Evolutionary conservation across 2,329 filamentous ascomycete species (phyloP).

Genomic region (Rhytidhysteron rufulum): DNA sequence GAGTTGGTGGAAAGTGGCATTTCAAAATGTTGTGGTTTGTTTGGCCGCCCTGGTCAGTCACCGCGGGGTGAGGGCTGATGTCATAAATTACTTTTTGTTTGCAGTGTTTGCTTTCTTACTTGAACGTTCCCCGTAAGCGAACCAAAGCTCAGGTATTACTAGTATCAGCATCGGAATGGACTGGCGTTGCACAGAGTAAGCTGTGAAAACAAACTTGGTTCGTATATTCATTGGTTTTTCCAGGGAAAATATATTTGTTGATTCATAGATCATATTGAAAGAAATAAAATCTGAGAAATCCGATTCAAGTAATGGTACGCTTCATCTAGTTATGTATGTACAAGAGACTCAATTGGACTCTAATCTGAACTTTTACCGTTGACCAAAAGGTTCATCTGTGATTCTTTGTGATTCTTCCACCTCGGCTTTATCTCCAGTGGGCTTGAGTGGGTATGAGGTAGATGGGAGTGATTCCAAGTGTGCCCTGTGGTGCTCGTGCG

Average conservation of each 20-base stretch:
- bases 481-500: slow-evolving; percentile 82
- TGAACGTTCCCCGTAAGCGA: no score
- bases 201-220: no score
- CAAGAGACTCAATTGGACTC: background rate
- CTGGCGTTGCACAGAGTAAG: no score
- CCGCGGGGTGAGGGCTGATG: slow-evolving; percentile 4
- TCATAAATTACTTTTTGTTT: no score
- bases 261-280: no score
- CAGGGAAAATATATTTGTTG: no score
- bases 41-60: slow-evolving; percentile 11
- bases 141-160: no score
- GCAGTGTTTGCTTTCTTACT: background rate
- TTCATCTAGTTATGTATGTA: slow-evolving; percentile 1
- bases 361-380: slow-evolving; percentile 46
- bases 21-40: slow-evolving; percentile 2
- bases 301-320: no score
- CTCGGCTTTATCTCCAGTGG: slow-evolving; percentile 57
- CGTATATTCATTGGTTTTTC: no score
- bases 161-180: no score
- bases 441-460: slow-evolving; percentile 75
- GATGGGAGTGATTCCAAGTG: slow-evolving; percentile 77
- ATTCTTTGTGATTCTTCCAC: slow-evolving; percentile 57
- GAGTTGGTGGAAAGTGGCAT: slow-evolving; percentile 22
- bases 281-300: no score
- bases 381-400: slow-evolving; percentile 56